Base-by-base conservation (phyloP, 768 basidiomycete genomes). In the Mycena alexandri region DNA sequence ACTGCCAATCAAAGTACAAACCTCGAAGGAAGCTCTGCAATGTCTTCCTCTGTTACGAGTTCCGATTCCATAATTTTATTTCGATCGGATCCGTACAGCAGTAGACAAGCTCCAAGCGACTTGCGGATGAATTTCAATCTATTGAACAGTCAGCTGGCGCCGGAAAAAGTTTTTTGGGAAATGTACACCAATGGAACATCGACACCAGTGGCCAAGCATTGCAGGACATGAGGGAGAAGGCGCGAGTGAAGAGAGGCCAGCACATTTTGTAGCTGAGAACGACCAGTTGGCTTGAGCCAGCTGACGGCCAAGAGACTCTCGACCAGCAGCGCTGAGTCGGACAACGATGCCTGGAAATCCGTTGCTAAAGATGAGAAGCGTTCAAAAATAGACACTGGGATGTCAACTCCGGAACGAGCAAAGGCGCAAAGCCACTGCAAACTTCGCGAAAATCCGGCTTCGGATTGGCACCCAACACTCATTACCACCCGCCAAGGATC, bases 81-180 rank as follows among this genome's bases (percentile, higher is more conserved):
- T 51, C 89, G 79, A 50, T 90, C 87, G 69, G 89, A 93, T 9
- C 92, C 92, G 71, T 88, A 91, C 25, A 92, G 73, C 3, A 91
- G 76, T 43, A 93, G 80, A 75, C 88, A 91, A 12, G 84, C 79
- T 17, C 85, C 86, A 33, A 93, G 74, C 2, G 88, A 89, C n/a
- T 83, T 80, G 7, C 89, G 85, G 53, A 93, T 84, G 65, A 93
- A 89, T 17, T 73, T 79, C 19, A 84, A 66, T 17, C 86, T 85
- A 55, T 53, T 44, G 51, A 16, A 47, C 36, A 14, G 43, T 68
- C 13, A 65, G 38, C 56, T 42, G 24, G 6, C 44, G 62, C 61
- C 19, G 16, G 38, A 60, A 25, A 17, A 41, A 29, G 25, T 2
- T 38, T 38, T 14, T 57, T 51, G 38, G 46, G 16, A 12, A 3